Base-by-base conservation (phyloP, 495 filamentous ascomycete species). In the Neurospora sp. region DNA sequence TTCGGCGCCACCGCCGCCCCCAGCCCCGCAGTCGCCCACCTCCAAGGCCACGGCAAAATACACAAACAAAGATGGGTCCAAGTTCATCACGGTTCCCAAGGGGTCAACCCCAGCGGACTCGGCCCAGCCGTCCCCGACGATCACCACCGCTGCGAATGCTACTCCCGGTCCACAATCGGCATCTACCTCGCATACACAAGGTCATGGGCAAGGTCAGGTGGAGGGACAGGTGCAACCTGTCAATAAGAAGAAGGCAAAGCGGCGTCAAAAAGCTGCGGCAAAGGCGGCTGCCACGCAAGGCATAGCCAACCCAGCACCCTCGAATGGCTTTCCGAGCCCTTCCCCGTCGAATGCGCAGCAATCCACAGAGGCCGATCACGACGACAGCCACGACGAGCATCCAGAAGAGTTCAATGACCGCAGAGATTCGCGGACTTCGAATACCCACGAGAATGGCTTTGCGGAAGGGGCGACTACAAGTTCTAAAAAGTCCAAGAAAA, bases 241-340 rank as follows among this genome's bases (percentile, higher is more conserved):
- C 53, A 97, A 97, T 82, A 89, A 92, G 78, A 97, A 97, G 83
- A 97, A 97, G 81, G 92, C 94, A 80, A 97, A 97, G 82, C 88
- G 92, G 39, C 89, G 92, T 74, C 86, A 90, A 72, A 95, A 94
- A 80, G 92, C 91, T 68, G 92, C 92, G 48, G 88, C 91, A 20
- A 87, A 90, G 72, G 91, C 89, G 41, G 90, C 89, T 70, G 89
- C 83, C n/a, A 83, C 83, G 48, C 77, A 81, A 72, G 76, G 75
- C 68, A 73, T 73, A 3, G 77, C 76, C 68, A 78, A 69, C 42
- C 73, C 70, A 22, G 77, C 77, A n/a, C 65, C 79, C 22, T 68
- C 77, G n/a, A 85, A 85, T 69, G 83, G 83, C 3, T 73, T 80
- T n/a, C 77, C 81, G n/a, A 83, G 80, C 71, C 77, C 81, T 39